Base-by-base conservation (phyloP, 257 asterid species). In the Penstemon eatonii region DNA sequence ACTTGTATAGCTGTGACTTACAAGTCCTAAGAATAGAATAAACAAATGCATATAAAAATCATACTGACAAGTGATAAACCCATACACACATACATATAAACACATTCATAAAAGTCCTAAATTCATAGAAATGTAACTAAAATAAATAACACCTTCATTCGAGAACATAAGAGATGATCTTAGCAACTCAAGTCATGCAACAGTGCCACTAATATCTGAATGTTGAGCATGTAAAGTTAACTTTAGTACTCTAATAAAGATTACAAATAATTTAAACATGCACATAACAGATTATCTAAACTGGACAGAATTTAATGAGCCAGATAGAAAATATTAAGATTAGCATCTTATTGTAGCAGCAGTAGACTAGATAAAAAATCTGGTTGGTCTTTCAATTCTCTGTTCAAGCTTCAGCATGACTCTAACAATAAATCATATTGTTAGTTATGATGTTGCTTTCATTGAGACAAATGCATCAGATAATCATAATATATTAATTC, bases 391-490 rank as follows among this genome's bases (percentile, higher is more conserved):
- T 72, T 76, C 82, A 71, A 76, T 59, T n/a, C n/a, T 76, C 69
- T 12, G 42, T 67, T 67, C 33, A 25, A 25, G 33, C 59, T 54
- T 41, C 78, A 73, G 52, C 76, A 64, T 68, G 84, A 82, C 63
- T 57, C 42, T 42, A 78, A 76, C 76, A 65, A 39, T 39, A 67
- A 67, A 78, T 66, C 73, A 76, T 64, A 76, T 33, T 53, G 66
- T 57, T 63, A 69, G 80, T 60, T 73, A 65, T 73, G 53, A 55
- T 58, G 73, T 73, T 66, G 78, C 78, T 78, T 82, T 82, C 84
- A 65, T 10, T 65, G 61, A 57, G 41, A 60, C 73, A 58, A 47
- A 36, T 56, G 13, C 63, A 50, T 36, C 59, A 38, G 8, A 63
- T 43, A 43, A 63, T 40, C 39, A 51, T 38, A 50, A 37, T 18